Base-by-base conservation (phyloP, 768 basidiomycete genomes). In the Calocybe indica region DNA sequence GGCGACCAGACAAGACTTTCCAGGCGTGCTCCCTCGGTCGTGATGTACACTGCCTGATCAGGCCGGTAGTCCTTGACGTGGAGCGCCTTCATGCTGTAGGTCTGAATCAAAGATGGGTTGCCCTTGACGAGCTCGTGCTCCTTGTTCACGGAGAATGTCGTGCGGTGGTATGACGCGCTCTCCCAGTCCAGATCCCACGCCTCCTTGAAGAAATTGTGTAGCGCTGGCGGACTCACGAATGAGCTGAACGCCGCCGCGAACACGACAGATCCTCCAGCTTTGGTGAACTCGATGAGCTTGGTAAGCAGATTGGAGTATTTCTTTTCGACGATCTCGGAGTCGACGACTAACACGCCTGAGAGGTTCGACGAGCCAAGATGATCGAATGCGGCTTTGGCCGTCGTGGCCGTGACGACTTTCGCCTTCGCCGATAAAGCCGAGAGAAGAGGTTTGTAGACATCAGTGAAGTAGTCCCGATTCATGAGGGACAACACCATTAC, bases 31-130 rank as follows among this genome's bases (percentile, higher is more conserved):
- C 52, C 52, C 1, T 53, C 42, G 2, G 55, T 62, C 9, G 63
- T 52, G 12, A 33, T 39, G 49, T 76, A 74, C 0, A 75, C 47
- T 11, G 62, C 62, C 15, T 58, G 54, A 33, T 64, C 62, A 9
- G 60, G 50, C 6, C 52, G 43, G 36, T 69, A 61, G 37, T 60
- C 56, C 46, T 55, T 58, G 47, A 73, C 46, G 46, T 70, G 65
- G 5, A 71, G 52, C 0, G 69, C 63, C 54, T 74, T 74, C 71
- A 74, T 73, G 54, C 70, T 73, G 54, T 68, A 71, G 0, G 63
- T 58, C 5, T 40, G 14, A 2, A 42, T 46, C 6, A 71, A 52
- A 1, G 59, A 60, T 0, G 63, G 58, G 45, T 67, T 70, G 5
- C 47, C 45, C 49, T 58, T 60, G 0, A 58, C 62, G 4, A 68